Conservation (phyloP, 2,329 filamentous ascomycete species). For the Xylariomycetidae sp. region DNA sequence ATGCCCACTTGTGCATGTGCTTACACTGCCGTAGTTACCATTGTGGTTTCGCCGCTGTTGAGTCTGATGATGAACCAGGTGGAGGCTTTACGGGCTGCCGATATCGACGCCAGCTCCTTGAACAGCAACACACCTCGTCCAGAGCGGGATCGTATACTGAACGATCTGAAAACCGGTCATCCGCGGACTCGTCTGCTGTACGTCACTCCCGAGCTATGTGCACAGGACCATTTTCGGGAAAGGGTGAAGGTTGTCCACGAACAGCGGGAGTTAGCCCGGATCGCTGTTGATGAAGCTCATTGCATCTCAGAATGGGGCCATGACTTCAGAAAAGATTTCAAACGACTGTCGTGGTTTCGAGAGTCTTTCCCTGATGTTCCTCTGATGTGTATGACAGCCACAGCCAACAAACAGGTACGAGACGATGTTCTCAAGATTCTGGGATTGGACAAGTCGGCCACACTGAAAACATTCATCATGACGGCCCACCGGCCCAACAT, state of each 20-base stretch:
- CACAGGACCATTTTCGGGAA: slow-evolving; percentile 70
- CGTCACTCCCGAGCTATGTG: slow-evolving; percentile 87
- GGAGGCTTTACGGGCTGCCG: slow-evolving; percentile 66
- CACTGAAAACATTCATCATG: slow-evolving; percentile 73
- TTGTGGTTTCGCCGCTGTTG: slow-evolving; percentile 84
- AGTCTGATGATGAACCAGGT: slow-evolving; percentile 97
- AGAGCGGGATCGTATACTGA: slow-evolving; percentile 65
- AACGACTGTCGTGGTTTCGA: slow-evolving; percentile 81
- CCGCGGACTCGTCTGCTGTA: slow-evolving; percentile 81
- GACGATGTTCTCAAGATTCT: slow-evolving; percentile 78
- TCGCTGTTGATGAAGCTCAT: slow-evolving; percentile 92
- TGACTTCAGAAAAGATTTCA: slow-evolving; percentile 92
- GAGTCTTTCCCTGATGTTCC: slow-evolving; percentile 77
- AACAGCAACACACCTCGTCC: slow-evolving; percentile 72
- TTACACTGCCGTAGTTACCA: slow-evolving; percentile 26
- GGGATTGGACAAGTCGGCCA: slow-evolving; percentile 53
- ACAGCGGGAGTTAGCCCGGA: slow-evolving; percentile 78
- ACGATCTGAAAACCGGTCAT: slow-evolving; percentile 83
- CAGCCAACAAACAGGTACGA: slow-evolving; percentile 75
- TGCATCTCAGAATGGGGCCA: slow-evolving; percentile 99
- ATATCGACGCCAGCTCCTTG: slow-evolving; percentile 77
- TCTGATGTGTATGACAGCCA: slow-evolving; percentile 89
- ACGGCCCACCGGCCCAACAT: slow-evolving; percentile 80
- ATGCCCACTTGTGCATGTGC: slow-evolving; percentile 3
- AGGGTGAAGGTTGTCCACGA: slow-evolving; percentile 68